Percentiles rank a stretch among this genome's conserved stretches.
These are phyloP conservation scores for Parastagonospora avenae DNA, from an alignment of 2,329 filamentous ascomycete species.

Conservation along the genomic window DNA sequence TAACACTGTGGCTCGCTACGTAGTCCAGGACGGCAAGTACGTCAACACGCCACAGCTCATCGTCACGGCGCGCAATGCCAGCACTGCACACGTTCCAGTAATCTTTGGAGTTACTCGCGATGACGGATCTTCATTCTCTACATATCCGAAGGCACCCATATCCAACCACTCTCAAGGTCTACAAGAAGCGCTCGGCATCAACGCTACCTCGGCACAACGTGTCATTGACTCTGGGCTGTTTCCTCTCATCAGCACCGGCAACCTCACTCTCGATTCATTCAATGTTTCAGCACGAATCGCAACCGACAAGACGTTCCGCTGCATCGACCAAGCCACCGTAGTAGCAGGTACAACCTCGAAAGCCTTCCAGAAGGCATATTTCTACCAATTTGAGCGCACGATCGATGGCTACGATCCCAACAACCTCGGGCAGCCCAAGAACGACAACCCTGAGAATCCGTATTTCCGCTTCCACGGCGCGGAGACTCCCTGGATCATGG, in stretches of 20 bases:
- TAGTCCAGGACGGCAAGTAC: constrained; percentile 64
- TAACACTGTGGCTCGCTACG: constrained; percentile 54
- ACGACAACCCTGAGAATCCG: constrained; percentile 57
- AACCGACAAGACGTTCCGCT: constrained; percentile 65
- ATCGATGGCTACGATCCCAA: constrained; percentile 62
- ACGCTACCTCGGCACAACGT: constrained; percentile 42
- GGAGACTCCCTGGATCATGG: constrained; percentile 59
- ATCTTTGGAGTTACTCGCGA: constrained; percentile 62
- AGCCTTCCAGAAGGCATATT: constrained; percentile 59
- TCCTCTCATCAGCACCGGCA: constrained; percentile 55
- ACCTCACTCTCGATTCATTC: constrained; percentile 61
- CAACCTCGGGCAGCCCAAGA: constrained; percentile 53
- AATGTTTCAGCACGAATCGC: constrained; percentile 60
- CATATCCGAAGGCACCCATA: constrained; percentile 53
- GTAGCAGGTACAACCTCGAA: constrained; percentile 54
- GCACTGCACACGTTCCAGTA: constrained; percentile 57
- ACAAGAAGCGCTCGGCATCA: constrained; percentile 53
- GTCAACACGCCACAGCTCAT: constrained; percentile 58
- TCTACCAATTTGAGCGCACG: constrained; percentile 65
- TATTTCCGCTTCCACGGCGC: constrained; percentile 65
- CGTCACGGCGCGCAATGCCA: constrained; percentile 50
- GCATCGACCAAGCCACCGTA: constrained; percentile 64
- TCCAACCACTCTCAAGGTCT: constrained; percentile 52
- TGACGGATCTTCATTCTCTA: constrained; percentile 62
- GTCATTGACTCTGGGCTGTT: constrained; percentile 54